Conservation (phyloP, 257 asterid species). For the Datura wrightii region DNA sequence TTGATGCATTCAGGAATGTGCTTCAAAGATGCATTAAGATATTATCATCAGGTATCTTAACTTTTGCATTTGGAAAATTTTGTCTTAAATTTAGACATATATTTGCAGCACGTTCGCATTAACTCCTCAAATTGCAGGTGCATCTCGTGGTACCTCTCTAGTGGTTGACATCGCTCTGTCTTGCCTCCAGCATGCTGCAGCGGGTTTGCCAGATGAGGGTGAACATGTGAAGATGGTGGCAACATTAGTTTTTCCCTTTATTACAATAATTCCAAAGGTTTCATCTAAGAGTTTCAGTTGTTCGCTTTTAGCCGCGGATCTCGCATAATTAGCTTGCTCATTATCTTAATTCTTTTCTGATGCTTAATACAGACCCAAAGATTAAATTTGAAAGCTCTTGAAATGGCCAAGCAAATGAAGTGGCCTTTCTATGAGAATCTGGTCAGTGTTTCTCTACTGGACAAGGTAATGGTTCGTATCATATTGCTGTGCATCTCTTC, state of each 20-base stretch:
- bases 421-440: conserved; percentile 80
- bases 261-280: conserved; percentile 80
- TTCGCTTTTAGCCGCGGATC: conserved; percentile 21
- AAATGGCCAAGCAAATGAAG: conserved; percentile 65
- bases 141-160: conserved; percentile 48
- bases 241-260: conserved; percentile 66
- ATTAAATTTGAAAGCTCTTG: conserved; percentile 75
- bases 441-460: conserved; percentile 45
- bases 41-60: conserved; percentile 66
- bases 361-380: conserved; percentile 60
- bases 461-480: conserved; percentile 55
- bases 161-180: conserved; percentile 54
- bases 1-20: conserved; percentile 61
- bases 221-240: conserved; percentile 57
- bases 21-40: conserved; percentile 65
- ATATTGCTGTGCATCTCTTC: conserved; percentile 16
- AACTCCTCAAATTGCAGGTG: conserved; percentile 56
- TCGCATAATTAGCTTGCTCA: conserved; percentile 27
- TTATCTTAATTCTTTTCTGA: conserved; percentile 34
- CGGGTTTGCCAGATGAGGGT: conserved; percentile 58
- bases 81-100: background rate
- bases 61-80: conserved; percentile 27
- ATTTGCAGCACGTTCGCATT: conserved; percentile 28
- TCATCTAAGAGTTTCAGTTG: conserved; percentile 16
- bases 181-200: conserved; percentile 64